phyloP scores from a whole-genome alignment of 805 yeast species.

The Saccharomycopsis selenospora region DNA sequence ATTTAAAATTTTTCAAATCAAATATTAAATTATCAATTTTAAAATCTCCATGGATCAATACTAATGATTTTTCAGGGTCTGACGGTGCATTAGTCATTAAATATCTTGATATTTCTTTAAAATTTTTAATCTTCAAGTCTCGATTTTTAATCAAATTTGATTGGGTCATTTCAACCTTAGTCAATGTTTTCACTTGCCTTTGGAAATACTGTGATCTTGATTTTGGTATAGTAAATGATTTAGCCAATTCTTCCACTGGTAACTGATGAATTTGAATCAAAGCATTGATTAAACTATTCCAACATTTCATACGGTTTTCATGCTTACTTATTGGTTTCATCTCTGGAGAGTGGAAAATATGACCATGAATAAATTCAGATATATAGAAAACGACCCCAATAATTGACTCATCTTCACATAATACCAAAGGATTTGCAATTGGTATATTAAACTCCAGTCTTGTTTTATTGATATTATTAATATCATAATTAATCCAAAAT shows the following conservation, averaged over 20 bases:
- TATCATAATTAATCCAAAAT: slow-evolving; percentile 35
- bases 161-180: slow-evolving; percentile 36
- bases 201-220: slow-evolving; percentile 36
- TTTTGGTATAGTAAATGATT: slow-evolving; percentile 34
- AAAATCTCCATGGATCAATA: slow-evolving; percentile 58
- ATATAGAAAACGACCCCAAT: slow-evolving; percentile 52
- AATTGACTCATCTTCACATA: slow-evolving; percentile 46
- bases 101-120: slow-evolving; percentile 37
- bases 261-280: slow-evolving; percentile 43
- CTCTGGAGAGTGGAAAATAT: slow-evolving; percentile 47
- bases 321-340: slow-evolving; percentile 31
- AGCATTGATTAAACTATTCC: slow-evolving; percentile 44
- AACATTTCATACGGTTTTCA: slow-evolving; percentile 29
- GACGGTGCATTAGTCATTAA: slow-evolving; percentile 37
- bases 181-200: slow-evolving; percentile 45
- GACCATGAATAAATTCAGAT: slow-evolving; percentile 54
- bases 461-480: slow-evolving; percentile 22
- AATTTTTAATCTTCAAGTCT: slow-evolving; percentile 34
- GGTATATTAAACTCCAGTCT: slow-evolving; percentile 34
- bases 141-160: slow-evolving; percentile 32
- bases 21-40: slow-evolving; percentile 57
- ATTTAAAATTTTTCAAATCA: slow-evolving; percentile 43
- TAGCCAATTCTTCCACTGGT: slow-evolving; percentile 36
- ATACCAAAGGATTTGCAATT: slow-evolving; percentile 43
- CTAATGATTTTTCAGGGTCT: slow-evolving; percentile 36